Conservation (phyloP, 108 stramenopile genomes). For the Fragilaria crotonensis region DNA sequence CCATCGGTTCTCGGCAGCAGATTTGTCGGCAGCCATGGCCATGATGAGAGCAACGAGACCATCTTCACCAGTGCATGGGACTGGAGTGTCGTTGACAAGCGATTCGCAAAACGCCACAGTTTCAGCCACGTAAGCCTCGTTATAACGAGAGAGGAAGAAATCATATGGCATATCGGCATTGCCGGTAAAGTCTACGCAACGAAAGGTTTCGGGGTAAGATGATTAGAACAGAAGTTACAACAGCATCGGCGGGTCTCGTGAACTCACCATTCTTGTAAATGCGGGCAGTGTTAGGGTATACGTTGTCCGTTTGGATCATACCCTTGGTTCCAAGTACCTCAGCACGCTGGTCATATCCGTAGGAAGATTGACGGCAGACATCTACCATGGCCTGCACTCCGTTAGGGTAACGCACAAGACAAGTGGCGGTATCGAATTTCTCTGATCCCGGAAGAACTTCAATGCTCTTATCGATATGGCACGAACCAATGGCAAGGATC, state of each 20-base stretch:
- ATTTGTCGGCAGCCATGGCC: slow-evolving; percentile 89
- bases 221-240: too few species aligned
- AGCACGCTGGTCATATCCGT: slow-evolving; percentile 97
- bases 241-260: too few species aligned
- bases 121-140: slow-evolving; percentile 91
- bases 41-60: slow-evolving; percentile 93
- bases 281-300: slow-evolving; percentile 90
- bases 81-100: slow-evolving; percentile 85
- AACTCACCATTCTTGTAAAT: slow-evolving; percentile 61
- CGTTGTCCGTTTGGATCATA: slow-evolving; percentile 96
- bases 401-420: slow-evolving; percentile 84
- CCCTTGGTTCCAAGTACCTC: slow-evolving; percentile 91
- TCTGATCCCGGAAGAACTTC: slow-evolving; percentile 78
- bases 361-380: slow-evolving; percentile 92
- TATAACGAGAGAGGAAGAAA: slow-evolving; percentile 93
- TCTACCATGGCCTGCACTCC: slow-evolving; percentile 91
- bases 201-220: too few species aligned
- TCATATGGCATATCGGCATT: slow-evolving; percentile 98
- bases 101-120: slow-evolving; percentile 91
- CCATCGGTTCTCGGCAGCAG: slow-evolving; percentile 83
- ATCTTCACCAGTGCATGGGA: slow-evolving; percentile 93
- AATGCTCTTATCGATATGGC: slow-evolving; percentile 93
- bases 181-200: slow-evolving; percentile 93
- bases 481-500: slow-evolving; percentile 81
- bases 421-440: slow-evolving; percentile 87